Conservation (phyloP, 495 filamentous ascomycete species). For the Tuber borchii region DNA sequence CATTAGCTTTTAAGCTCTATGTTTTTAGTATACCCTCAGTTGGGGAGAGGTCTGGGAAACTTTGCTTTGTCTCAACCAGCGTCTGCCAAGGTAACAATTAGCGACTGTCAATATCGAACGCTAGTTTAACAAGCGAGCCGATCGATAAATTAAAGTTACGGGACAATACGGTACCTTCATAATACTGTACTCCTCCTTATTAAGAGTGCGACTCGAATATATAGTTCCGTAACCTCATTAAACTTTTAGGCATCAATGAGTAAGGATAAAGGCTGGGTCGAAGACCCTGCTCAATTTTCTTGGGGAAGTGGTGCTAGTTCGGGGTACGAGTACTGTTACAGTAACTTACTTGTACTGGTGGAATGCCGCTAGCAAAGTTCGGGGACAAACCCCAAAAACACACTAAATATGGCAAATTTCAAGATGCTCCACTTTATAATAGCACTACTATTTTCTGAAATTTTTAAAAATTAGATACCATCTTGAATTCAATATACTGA, state of each 20-base stretch:
- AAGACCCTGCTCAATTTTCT: conserved; percentile 65
- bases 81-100: not conserved
- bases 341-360: too few relatives aligned
- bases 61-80: conserved; percentile 26
- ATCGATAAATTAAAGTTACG: not conserved
- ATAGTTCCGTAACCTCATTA: conserved; percentile 69
- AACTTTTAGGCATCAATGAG: conserved; percentile 58
- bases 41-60: conserved; percentile 11
- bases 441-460: too few relatives aligned
- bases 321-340: not conserved
- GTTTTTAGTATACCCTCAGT: conserved; percentile 14
- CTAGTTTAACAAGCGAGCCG: not conserved
- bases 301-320: conserved; percentile 67
- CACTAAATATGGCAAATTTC: too few relatives aligned
- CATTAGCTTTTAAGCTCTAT: too few relatives aligned
- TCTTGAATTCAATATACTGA: too few relatives aligned
- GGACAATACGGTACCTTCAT: conserved; percentile 53
- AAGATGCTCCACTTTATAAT: too few relatives aligned
- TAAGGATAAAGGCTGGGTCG: conserved; percentile 72
- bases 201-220: conserved; percentile 53
- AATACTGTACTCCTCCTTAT: conserved; percentile 60
- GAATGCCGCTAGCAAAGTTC: too few relatives aligned
- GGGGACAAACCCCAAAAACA: too few relatives aligned
- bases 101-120: not conserved
- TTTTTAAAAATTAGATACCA: too few relatives aligned